Percentiles rank a stretch among this genome's conserved stretches.
Evolutionary conservation across 805 yeast genomes (phyloP).

Genomic region (Saccharomycopsis vini): DNA sequence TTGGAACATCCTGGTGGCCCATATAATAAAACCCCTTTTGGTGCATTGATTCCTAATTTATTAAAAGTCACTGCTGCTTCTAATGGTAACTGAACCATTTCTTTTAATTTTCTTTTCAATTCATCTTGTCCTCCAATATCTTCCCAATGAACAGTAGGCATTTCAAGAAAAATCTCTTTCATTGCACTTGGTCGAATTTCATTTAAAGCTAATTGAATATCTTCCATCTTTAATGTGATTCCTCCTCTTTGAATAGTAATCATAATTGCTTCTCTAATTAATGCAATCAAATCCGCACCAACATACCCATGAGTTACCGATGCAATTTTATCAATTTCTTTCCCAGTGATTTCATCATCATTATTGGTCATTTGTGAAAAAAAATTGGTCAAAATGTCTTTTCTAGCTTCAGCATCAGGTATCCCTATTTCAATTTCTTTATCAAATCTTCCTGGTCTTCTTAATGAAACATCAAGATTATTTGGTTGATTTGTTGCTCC

Average conservation of each 20-base stretch:
- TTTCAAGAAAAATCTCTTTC: constrained; percentile 90
- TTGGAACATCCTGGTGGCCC: constrained; percentile 99
- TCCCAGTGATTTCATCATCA: too few species aligned
- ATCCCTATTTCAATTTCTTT: constrained; percentile 86
- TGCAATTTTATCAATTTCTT: constrained; percentile 35
- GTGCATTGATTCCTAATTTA: constrained; percentile 75
- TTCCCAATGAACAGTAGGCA: constrained; percentile 88
- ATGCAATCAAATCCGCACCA: constrained; percentile 88
- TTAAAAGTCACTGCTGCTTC: constrained; percentile 72
- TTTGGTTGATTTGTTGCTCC: constrained; percentile 73
- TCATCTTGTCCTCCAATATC: constrained; percentile 95
- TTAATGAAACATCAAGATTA: constrained; percentile 56
- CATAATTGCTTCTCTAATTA: constrained; percentile 84
- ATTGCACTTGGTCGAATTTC: constrained; percentile 94
- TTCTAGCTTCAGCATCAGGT: constrained; percentile 78
- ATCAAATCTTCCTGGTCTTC: constrained; percentile 86
- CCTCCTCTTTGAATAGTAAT: constrained; percentile 62
- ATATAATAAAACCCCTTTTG: constrained; percentile 84
- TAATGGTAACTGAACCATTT: constrained; percentile 87
- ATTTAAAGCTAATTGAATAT: constrained; percentile 61
- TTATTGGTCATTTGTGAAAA: constrained; percentile 39
- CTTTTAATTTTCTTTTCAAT: constrained; percentile 70
- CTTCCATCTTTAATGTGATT: constrained; percentile 43
- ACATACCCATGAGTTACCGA: constrained; percentile 91
- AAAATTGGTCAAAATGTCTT: constrained; percentile 59